Base-by-base conservation (phyloP, 345 rosid species). In the Aquilaria sinensis region DNA sequence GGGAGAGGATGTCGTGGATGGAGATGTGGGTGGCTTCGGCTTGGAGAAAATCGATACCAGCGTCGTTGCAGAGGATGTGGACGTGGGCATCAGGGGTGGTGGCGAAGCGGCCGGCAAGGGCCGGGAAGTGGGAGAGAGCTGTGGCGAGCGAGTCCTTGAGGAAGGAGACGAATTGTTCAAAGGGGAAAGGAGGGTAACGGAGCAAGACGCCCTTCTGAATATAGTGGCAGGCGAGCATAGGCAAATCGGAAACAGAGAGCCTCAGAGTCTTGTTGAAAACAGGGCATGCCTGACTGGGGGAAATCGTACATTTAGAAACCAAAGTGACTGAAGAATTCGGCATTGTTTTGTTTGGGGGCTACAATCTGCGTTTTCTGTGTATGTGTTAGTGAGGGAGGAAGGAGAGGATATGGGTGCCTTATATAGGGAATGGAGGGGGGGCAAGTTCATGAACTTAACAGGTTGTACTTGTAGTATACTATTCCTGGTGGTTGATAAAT, bases 221-320 rank as follows among this genome's bases (percentile, higher is more conserved):
- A 77, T 94, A 94, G 30, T 94, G 99, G 61, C 99, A 94, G 2
- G 99, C 86, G 56, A 94, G 92, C 99, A 94, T 94, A 30, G 96
- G 97, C 47, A 90, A 79, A 70, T 94, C 99, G 34, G 99, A 94
- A 60, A 90, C 96, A 9, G 95, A 88, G 70, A 94, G 96, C 70
- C 78, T 80, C 8, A 86, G 70, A 52, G 85, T 13, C 58, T 56
- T 55, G 8, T 37, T 5, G 1, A 9, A 9, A 49, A 66, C 45
- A 47, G 76, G 31, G 67, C 96, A 74, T 43, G 57, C 65, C 31
- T 74, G 69, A 52, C 76, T 76, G 1, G 97, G 95, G 67, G 57
- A 65, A 11, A 90, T 65, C 0, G 79, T 82, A 79, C 85, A 82
- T 75, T 78, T 83, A 14, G 97, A 86, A 70, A 79, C 6, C 52